Evolutionary conservation across 495 filamentous ascomycete genomes (phyloP), one percentile per base, ranked within the genome.

Genomic region (Elaphomyces granulatus): DNA sequence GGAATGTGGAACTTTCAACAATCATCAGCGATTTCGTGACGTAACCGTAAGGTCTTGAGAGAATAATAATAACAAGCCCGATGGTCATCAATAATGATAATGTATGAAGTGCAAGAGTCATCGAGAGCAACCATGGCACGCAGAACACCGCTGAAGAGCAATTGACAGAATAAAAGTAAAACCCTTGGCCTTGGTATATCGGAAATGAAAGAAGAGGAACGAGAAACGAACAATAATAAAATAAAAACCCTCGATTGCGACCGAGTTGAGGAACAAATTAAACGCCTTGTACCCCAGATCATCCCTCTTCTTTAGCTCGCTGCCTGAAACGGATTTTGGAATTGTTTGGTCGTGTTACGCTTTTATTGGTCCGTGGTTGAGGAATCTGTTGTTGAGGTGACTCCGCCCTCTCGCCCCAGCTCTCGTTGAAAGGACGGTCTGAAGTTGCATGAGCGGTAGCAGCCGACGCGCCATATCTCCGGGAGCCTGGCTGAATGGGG

Each of bases 401-500:
- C 42, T 28, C 35, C 38, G 17, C 56, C 12, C 15, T 21, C 20
- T 42, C 32, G 23, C 18, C 28, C 3, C 36, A 36, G 30, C 36
- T 52, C 14, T 65, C 60, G 10, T 37, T 37, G 19, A 43, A 34
- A 33, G 45, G 38, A 12, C 42, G 35, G 20, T 50, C 44, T 4
- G 36, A 38, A 6, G 49, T 38, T 34, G 54, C 41, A 23, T 53
- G 43, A 36, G 55, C 38, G 41, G 52, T 39, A 31, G 43, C 48
- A n/a, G 61, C 37, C 15, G 56, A 46, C 12, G 60, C 35, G 2
- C 60, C 63, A 37, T 69, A 71, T n/a, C 66, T 56, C 16, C 66
- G 60, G n/a, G 55, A 64, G 17, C 64, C 66, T 12, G 58, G 62
- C 41, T 67, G 65, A 40, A 67, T 60, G 36, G 55, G 64, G 38